These are phyloP conservation scores for Phaeophleospora eucalypticola DNA, from an alignment of 2,329 filamentous ascomycete species.

Conservation along the genomic window DNA sequence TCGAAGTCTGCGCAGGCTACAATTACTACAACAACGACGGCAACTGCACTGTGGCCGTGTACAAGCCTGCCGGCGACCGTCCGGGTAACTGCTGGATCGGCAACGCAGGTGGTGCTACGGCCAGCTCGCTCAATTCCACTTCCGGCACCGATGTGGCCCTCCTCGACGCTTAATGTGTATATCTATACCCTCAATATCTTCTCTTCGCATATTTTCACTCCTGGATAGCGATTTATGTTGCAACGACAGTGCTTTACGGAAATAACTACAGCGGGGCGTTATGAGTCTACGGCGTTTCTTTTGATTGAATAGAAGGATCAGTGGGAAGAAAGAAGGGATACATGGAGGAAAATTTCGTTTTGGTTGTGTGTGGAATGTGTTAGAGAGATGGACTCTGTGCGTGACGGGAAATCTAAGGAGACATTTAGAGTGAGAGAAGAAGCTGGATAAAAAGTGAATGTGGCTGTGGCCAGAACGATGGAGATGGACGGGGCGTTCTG, in stretches of 20 bases:
- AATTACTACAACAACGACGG: slow-evolving; percentile 22
- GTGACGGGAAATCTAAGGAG: too few species aligned
- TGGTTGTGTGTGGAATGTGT: not conserved
- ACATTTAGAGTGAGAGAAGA: too few species aligned
- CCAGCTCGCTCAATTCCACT: slow-evolving; percentile 13
- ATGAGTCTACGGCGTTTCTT: not conserved
- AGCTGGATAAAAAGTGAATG: too few species aligned
- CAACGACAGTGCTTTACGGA: not conserved
- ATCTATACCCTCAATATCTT: slow-evolving; percentile 10
- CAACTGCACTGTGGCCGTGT: slow-evolving; percentile 33
- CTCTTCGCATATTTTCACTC: not conserved
- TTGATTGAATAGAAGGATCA: too few species aligned
- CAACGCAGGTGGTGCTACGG: slow-evolving; percentile 13
- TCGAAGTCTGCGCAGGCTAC: slow-evolving; percentile 33
- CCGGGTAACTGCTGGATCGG: slow-evolving; percentile 34
- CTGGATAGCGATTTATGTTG: not conserved
- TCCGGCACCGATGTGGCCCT: slow-evolving; percentile 25
- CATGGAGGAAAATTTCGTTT: not conserved
- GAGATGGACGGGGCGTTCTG: too few species aligned
- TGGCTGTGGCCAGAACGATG: too few species aligned
- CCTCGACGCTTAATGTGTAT: slow-evolving; percentile 11
- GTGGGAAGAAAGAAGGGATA: not conserved
- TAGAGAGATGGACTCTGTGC: too few species aligned
- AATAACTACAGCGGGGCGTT: slow-evolving; percentile 1
- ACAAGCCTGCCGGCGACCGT: slow-evolving; percentile 22